A percentile compares a stretch with the other conserved stretches of the same genome.
phyloP scores from a whole-genome alignment of 371 early-diverging fungal species.

The Zancudomyces culisetae region DNA sequence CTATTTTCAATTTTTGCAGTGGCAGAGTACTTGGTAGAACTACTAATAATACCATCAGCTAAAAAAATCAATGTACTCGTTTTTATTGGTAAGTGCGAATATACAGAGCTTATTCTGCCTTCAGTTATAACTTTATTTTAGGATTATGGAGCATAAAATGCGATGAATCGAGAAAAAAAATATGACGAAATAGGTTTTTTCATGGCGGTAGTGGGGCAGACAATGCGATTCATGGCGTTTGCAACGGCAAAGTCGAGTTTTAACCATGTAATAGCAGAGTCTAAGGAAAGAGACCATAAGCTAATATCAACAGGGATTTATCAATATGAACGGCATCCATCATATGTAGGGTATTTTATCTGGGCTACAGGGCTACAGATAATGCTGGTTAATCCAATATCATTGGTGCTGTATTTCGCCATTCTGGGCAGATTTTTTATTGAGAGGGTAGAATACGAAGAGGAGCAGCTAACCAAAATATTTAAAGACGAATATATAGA shows the following conservation, averaged over 20 bases:
- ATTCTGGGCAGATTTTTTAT: slow-evolving; percentile 30
- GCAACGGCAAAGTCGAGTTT: slow-evolving; percentile 38
- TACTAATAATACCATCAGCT: no score
- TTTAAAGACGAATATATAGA: slow-evolving; percentile 31
- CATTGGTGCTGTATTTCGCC: slow-evolving; percentile 17
- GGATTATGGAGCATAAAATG: no score
- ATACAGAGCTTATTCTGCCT: no score
- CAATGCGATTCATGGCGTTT: slow-evolving; percentile 32
- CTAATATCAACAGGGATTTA: slow-evolving; percentile 37
- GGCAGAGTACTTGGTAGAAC: slow-evolving; percentile 9
- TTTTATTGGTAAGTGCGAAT: no score
- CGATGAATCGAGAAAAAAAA: no score
- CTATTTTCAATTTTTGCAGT: slow-evolving; percentile 9
- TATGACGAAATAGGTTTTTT: slow-evolving; percentile 15
- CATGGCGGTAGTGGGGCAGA: slow-evolving; percentile 25
- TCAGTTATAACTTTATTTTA: no score
- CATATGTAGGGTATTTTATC: slow-evolving; percentile 42
- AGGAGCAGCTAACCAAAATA: slow-evolving; percentile 23
- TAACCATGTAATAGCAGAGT: slow-evolving; percentile 30
- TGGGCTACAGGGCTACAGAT: slow-evolving; percentile 34
- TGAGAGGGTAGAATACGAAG: slow-evolving; percentile 30
- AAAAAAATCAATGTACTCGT: no score
- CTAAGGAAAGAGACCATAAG: slow-evolving; percentile 21
- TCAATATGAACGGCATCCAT: slow-evolving; percentile 33
- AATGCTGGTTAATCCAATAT: slow-evolving; percentile 29